Base-by-base conservation (phyloP, 1,139 yeast genomes). In the Martiniozyma asiatica region DNA sequence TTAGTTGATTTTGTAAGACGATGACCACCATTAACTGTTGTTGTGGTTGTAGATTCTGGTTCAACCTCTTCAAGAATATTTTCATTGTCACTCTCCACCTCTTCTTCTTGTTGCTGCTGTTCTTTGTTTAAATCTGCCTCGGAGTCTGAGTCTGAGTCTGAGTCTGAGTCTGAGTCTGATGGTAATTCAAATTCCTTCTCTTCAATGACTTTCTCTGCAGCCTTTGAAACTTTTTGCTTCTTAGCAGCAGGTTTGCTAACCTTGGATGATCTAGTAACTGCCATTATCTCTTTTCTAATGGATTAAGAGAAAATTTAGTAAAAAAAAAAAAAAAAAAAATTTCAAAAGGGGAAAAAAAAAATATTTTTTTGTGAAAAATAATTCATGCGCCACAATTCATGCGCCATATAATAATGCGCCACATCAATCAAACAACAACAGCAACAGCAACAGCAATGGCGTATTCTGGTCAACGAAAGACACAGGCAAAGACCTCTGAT, bases 1-100 rank as follows among this genome's bases (percentile, higher is more conserved):
- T 26, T 24, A 39, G 31, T n/a, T 20, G 61, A 45, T 26, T 45
- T 46, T 5, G 44, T 45, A 38, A 49, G 56, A 50, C 40, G 36
- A 27, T 47, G 53, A 7, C 45, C 41, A 8, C 41, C 27, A 20
- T 37, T 23, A 12, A 30, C 35, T 5, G 34, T 24, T 11, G 40
- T 32, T 15, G 26, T 18, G 3, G 31, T 29, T 9, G 25, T 24
- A 7, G 25, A 5, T 18, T 29, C 20, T 16, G 27, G 14, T 12
- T 26, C 27, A 6, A 20, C 23, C 3, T 16, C 21, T 8, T 27
- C 33, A 26, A 29, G 20, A 29, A 36, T 33, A 22, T 31, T 24
- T 13, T 38, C 42, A 7, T 30, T 33, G 24, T 31, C 42, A 3
- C 33, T 41, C 22, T 36, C 41, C 12, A 27, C 38, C 11, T 35